A percentile compares a stretch with the other conserved stretches of the same genome.
Conservation (phyloP, 2,329 filamentous ascomycete species). For the Trichoderma afroharzianum region DNA sequence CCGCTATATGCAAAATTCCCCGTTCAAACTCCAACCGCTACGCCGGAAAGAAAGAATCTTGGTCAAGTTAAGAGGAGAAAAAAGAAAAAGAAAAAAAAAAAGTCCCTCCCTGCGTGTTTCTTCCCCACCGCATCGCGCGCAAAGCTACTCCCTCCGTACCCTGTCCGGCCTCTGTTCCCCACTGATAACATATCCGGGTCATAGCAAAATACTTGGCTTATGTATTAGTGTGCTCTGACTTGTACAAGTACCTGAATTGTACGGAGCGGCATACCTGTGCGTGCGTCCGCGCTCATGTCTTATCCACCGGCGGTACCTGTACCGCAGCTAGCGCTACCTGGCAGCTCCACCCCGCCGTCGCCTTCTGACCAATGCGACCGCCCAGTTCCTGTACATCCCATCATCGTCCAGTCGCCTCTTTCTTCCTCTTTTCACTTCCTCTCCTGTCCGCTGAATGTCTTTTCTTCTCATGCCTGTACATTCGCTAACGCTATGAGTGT, state of each 20-base stretch:
- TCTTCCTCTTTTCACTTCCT: conserved; percentile 8
- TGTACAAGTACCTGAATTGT: neutral
- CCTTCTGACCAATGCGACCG: neutral
- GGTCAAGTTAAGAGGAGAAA: neutral
- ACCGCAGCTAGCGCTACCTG: neutral
- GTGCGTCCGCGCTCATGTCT: neutral
- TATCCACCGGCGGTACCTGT: neutral
- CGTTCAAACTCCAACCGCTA: neutral
- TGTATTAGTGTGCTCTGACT: neutral
- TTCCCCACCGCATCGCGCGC: conserved; percentile 8
- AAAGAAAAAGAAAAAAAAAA: neutral
- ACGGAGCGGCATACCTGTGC: neutral
- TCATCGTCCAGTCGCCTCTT: conserved; percentile 3
- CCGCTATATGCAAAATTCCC: neutral
- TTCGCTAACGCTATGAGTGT: conserved; percentile 15
- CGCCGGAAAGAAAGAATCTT: neutral
- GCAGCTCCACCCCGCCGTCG: neutral
- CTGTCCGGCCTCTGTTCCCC: conserved; percentile 1
- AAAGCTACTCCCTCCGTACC: conserved; percentile 1
- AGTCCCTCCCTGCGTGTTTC: neutral
- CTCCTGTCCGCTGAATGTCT: conserved; percentile 20
- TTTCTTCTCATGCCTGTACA: neutral
- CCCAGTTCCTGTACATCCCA: conserved; percentile 1
- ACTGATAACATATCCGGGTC: conserved; percentile 4
- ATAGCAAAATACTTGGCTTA: neutral